Percentiles rank a stretch among this genome's conserved stretches.
These are phyloP conservation scores for Echeveria elegans DNA, from an alignment of 164 flowering plant genomes.

Conservation along the genomic window DNA sequence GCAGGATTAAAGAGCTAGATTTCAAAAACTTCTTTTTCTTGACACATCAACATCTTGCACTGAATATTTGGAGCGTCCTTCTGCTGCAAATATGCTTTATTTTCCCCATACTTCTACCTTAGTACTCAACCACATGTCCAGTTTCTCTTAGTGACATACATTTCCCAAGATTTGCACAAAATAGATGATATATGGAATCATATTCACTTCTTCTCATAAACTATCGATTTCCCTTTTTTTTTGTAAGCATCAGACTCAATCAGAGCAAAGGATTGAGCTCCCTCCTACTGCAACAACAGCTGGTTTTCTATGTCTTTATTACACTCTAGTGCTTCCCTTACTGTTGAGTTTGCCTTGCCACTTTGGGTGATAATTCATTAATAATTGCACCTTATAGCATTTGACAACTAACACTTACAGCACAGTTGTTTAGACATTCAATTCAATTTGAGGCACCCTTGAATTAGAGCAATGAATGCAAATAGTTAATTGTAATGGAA, in stretches of 20 bases:
- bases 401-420: neutral
- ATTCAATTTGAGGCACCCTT: no score
- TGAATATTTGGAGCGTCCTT: conserved; percentile 37
- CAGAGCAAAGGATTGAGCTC: no score
- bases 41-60: conserved; percentile 30
- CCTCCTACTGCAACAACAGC: neutral
- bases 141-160: neutral
- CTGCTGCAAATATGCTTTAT: conserved; percentile 9
- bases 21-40: neutral
- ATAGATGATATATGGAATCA: neutral
- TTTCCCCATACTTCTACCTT: neutral
- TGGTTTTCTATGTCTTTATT: neutral
- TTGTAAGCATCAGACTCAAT: no score
- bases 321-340: neutral
- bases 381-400: neutral
- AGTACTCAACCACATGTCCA: neutral
- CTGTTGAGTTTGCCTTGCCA: neutral
- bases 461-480: neutral
- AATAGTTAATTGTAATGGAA: neutral
- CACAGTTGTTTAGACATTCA: no score
- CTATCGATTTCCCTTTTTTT: neutral
- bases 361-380: neutral
- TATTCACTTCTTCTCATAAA: neutral
- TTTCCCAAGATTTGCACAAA: neutral
- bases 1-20: neutral